These are phyloP conservation scores for Phytophthora palmivora DNA, from an alignment of 352 stramenopile species.

Conservation along the genomic window DNA sequence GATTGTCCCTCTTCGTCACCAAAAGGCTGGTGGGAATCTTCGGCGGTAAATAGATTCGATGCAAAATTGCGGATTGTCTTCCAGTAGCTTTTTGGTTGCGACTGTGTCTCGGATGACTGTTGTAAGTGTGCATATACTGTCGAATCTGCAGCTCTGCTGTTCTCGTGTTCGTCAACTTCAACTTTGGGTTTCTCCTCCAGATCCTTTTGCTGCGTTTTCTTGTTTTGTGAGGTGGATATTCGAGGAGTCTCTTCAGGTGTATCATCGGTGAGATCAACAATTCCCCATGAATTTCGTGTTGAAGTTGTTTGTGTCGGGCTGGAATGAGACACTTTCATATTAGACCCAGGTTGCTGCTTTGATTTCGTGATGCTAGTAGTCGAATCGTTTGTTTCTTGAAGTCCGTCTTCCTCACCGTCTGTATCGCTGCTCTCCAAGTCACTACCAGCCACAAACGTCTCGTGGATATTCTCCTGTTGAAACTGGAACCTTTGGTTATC, in stretches of 20 bases:
- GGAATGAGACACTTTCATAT: not conserved
- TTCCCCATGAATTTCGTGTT: constrained; percentile 11
- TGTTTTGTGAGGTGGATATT: not conserved
- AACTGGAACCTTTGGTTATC: constrained; percentile 52
- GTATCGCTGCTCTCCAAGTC: constrained; percentile 59
- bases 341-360: not conserved
- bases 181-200: not conserved
- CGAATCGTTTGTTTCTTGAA: constrained; percentile 8
- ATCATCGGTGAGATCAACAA: constrained; percentile 32
- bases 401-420: constrained; percentile 23
- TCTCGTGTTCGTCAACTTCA: constrained; percentile 6
- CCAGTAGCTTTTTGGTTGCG: constrained; percentile 2
- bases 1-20: constrained; percentile 11
- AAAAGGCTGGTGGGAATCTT: not conserved
- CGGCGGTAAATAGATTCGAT: constrained; percentile 18
- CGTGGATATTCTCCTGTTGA: constrained; percentile 54
- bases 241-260: constrained; percentile 5
- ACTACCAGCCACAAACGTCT: constrained; percentile 57
- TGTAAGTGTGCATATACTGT: not conserved
- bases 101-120: constrained; percentile 13
- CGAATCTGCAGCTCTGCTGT: not conserved
- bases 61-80: not conserved
- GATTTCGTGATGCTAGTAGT: constrained; percentile 6
- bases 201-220: not conserved
- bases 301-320: constrained; percentile 11